Percentiles rank a stretch among this genome's conserved stretches.
These are phyloP conservation scores for Scedosporium dehoogii DNA, from an alignment of 2,329 filamentous ascomycete genomes.

Conservation along the genomic window DNA sequence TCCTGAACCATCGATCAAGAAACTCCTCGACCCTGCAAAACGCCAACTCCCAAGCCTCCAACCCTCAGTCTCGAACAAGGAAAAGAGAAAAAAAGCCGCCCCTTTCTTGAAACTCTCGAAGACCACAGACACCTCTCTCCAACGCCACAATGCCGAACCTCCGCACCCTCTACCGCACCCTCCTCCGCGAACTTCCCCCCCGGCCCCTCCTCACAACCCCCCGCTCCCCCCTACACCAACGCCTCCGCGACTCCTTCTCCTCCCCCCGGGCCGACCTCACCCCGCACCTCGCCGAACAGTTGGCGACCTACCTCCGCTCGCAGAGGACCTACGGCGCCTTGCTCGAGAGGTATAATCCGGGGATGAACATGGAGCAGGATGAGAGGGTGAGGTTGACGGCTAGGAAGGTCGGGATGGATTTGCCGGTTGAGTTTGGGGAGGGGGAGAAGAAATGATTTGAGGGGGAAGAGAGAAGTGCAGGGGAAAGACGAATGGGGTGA, in stretches of 20 bases:
- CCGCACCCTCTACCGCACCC: conserved; percentile 74
- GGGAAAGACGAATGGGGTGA: background rate
- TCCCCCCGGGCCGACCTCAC: conserved; percentile 8
- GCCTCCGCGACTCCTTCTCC: conserved; percentile 54
- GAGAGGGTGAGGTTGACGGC: conserved; percentile 79
- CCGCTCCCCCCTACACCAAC: conserved; percentile 60
- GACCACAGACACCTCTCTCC: background rate
- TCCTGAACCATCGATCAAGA: background rate
- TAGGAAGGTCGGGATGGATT: conserved; percentile 78
- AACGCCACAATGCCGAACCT: conserved; percentile 27
- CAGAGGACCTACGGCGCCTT: conserved; percentile 75
- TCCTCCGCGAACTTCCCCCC: conserved; percentile 82
- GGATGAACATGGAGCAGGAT: conserved; percentile 77
- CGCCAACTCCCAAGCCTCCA: background rate
- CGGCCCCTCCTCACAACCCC: conserved; percentile 44
- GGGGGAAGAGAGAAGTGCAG: background rate
- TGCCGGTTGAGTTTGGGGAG: conserved; percentile 53
- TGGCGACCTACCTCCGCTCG: conserved; percentile 70
- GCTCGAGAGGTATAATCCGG: conserved; percentile 87
- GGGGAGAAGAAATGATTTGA: conserved; percentile 8
- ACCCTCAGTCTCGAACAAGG: background rate
- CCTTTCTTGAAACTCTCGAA: background rate
- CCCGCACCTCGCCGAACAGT: conserved; percentile 56
- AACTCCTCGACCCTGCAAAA: background rate
- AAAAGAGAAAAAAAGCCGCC: background rate